Conservation (phyloP, 805 yeast genomes). For the Ogataea nonfermentans region DNA sequence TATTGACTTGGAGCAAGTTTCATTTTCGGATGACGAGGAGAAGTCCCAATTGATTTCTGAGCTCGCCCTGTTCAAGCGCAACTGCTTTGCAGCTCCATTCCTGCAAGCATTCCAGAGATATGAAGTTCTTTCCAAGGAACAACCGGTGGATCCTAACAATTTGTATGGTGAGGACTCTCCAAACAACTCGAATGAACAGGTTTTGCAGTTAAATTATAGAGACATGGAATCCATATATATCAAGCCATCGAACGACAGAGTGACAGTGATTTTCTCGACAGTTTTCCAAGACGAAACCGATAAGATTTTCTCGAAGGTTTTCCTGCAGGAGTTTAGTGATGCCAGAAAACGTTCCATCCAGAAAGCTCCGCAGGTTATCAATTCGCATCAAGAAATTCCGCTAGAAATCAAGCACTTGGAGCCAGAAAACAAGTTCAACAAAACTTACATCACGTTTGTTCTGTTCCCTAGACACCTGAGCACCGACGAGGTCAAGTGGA, state of each 20-base stretch:
- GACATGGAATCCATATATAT: conserved; percentile 91
- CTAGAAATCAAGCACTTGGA: conserved; percentile 63
- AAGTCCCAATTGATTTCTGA: conserved; percentile 54
- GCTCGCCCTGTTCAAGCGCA: conserved; percentile 75
- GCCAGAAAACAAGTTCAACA: conserved; percentile 35
- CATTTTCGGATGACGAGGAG: conserved; percentile 42
- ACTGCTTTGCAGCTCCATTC: conserved; percentile 90
- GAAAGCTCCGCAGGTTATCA: conserved; percentile 97
- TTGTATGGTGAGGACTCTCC: conserved; percentile 40
- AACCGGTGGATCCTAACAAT: conserved; percentile 39
- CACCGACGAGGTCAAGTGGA: conserved; percentile 64
- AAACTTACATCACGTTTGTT: conserved; percentile 60
- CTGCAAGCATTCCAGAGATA: conserved; percentile 80
- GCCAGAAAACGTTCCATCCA: conserved; percentile 95
- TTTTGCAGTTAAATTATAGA: conserved; percentile 76
- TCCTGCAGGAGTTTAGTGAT: conserved; percentile 90
- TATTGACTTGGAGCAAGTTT: conserved; percentile 46
- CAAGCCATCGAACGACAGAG: conserved; percentile 92
- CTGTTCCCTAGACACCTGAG: conserved; percentile 78
- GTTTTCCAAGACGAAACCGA: conserved; percentile 96
- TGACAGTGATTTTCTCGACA: conserved; percentile 93
- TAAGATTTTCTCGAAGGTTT: conserved; percentile 83
- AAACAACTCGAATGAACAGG: conserved; percentile 48
- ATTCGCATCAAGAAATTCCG: conserved; percentile 89
- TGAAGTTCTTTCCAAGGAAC: conserved; percentile 54